phyloP scores from a whole-genome alignment of 805 yeast species.

The Metahyphopichia silvanorum region DNA sequence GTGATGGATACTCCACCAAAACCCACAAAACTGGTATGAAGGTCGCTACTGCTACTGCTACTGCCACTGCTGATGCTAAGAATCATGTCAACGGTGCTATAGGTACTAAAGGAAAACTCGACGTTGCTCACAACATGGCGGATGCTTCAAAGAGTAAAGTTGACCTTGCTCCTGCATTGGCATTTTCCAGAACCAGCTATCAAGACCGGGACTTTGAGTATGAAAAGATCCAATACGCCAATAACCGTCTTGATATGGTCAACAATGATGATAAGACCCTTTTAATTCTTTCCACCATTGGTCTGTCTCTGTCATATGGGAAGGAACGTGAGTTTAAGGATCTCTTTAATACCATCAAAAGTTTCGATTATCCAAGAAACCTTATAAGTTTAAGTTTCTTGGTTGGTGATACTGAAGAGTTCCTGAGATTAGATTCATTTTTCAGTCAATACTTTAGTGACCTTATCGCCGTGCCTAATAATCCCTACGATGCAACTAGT shows the following conservation, averaged over 20 bases:
- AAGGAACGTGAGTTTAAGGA: constrained; percentile 25
- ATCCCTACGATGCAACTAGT: background rate
- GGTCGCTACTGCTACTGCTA: too few relatives aligned
- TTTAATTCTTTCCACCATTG: constrained; percentile 23
- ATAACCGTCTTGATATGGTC: background rate
- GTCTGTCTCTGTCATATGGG: constrained; percentile 33
- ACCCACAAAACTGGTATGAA: too few relatives aligned
- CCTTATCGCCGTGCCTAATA: constrained; percentile 8
- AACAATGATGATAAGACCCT: constrained; percentile 5
- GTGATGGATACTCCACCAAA: too few relatives aligned
- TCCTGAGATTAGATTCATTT: constrained; percentile 12
- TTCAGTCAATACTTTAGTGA: constrained; percentile 12
- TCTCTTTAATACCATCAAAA: constrained; percentile 24
- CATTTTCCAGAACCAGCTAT: background rate
- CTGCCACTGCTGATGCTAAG: too few relatives aligned
- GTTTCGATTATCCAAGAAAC: constrained; percentile 23
- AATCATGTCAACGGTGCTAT: too few relatives aligned
- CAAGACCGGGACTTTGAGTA: background rate
- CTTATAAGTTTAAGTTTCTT: constrained; percentile 26
- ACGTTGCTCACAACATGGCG: too few relatives aligned
- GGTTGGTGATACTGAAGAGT: constrained; percentile 27
- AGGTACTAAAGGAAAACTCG: too few relatives aligned
- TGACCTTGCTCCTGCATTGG: too few relatives aligned
- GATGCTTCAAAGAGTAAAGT: too few relatives aligned
- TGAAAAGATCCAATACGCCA: background rate